Conservation (phyloP, 2,329 filamentous ascomycete genomes). For the Colletotrichum echinochloae region DNA sequence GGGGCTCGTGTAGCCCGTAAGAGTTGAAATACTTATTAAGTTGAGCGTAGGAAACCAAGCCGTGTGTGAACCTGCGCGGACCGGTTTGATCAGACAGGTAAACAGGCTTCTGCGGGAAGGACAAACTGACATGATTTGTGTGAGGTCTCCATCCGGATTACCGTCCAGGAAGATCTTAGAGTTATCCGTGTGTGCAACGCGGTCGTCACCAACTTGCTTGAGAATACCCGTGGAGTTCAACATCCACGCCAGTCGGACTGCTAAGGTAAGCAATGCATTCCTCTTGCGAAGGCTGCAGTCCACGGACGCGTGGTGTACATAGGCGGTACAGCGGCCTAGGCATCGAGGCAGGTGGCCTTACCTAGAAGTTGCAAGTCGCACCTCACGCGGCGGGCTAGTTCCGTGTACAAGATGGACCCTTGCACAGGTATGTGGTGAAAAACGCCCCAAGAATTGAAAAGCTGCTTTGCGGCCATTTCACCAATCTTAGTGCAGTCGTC, state of each 20-base stretch:
- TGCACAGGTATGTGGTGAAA: slow-evolving; percentile 49
- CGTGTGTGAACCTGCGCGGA: neutral
- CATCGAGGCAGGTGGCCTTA: slow-evolving; percentile 38
- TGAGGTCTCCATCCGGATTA: too few species aligned
- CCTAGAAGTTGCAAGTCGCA: too few species aligned
- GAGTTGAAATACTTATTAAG: slow-evolving; percentile 46
- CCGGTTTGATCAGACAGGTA: neutral
- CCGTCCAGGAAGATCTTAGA: slow-evolving; percentile 41
- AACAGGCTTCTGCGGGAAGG: too few species aligned
- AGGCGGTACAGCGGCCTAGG: too few species aligned
- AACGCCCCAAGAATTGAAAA: slow-evolving; percentile 49
- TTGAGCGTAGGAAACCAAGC: slow-evolving; percentile 8
- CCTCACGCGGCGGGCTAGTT: slow-evolving; percentile 46
- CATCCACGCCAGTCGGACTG: too few species aligned
- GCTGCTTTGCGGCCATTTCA: slow-evolving; percentile 33
- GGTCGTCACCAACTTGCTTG: slow-evolving; percentile 38
- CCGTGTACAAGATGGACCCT: slow-evolving; percentile 45
- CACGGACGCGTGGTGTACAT: too few species aligned
- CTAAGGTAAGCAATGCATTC: slow-evolving; percentile 38
- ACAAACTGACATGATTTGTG: slow-evolving; percentile 35
- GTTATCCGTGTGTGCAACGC: slow-evolving; percentile 43
- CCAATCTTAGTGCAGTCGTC: neutral
- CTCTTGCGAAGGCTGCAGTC: neutral
- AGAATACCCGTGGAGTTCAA: slow-evolving; percentile 43
- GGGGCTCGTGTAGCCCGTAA: slow-evolving; percentile 49